Percentiles rank a stretch among this genome's conserved stretches.
phyloP scores from a whole-genome alignment of 805 yeast genomes.

The Diddensiella caesifluorescens region DNA sequence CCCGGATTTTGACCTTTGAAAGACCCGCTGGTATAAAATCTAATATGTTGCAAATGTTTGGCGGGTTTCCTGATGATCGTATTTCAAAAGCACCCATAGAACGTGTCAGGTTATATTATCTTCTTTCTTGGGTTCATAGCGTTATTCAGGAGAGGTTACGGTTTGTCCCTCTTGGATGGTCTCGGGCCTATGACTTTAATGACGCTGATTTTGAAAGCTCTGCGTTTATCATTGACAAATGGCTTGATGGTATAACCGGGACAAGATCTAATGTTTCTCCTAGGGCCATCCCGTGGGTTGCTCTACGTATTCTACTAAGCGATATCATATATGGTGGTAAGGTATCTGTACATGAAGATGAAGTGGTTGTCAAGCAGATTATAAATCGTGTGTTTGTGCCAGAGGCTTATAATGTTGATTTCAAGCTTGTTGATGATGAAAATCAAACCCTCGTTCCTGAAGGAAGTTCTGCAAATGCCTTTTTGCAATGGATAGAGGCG shows the following conservation, averaged over 20 bases:
- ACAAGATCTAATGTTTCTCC: conserved; percentile 40
- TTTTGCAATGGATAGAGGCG: conserved; percentile 44
- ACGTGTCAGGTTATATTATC: conserved; percentile 43
- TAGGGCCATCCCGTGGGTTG: conserved; percentile 49
- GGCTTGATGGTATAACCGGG: conserved; percentile 32
- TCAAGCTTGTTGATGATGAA: conserved; percentile 21
- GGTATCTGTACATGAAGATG: conserved; percentile 26
- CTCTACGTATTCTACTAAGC: conserved; percentile 45
- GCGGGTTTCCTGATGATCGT: conserved; percentile 19
- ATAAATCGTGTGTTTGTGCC: conserved; percentile 14
- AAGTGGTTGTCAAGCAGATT: conserved; percentile 17
- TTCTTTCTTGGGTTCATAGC: conserved; percentile 68
- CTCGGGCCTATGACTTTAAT: conserved; percentile 58
- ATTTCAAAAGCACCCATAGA: conserved; percentile 37
- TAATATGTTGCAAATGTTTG: conserved; percentile 39
- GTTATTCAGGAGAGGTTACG: conserved; percentile 53
- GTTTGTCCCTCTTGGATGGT: conserved; percentile 60
- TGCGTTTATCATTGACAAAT: conserved; percentile 38
- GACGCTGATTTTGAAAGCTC: conserved; percentile 64
- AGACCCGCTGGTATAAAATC: conserved; percentile 54
- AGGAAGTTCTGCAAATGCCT: conserved; percentile 34
- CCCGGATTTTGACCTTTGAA: conserved; percentile 58
- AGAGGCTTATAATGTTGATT: conserved; percentile 31
- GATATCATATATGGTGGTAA: conserved; percentile 56
- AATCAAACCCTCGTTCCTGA: conserved; percentile 44